Base-by-base conservation (phyloP, 2,329 filamentous ascomycete genomes). In the Lasiodiplodia citricola region DNA sequence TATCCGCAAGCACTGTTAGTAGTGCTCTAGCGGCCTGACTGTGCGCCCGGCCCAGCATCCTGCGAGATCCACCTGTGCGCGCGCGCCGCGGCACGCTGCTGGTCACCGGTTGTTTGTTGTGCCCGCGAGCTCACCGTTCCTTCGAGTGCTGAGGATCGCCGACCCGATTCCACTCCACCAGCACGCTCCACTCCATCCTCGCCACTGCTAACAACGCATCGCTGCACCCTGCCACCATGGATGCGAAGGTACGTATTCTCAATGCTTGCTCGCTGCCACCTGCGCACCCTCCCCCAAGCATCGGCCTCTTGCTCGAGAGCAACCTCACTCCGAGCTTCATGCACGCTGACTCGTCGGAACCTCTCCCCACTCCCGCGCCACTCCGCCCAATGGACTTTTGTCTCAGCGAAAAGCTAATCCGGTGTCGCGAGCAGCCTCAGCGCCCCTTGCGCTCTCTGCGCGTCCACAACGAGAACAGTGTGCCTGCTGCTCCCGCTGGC, bases 401-500 rank as follows among this genome's bases (percentile, higher is more conserved):
- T 47, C 41, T 41, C 57, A 62, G 57, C 57, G 25, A 66, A 57
- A 66, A 56, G 41, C 64, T 66, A 66, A 66, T 57, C 23, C 31
- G 28, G 51, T 66, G 52, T 50, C 28, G 44, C 52, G 64, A 66
- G 38, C 76, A 95, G 92, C 92, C 92, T 71, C 91, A 91, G 80
- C 87, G 91, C 80, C 87, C 87, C 60, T 73, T 84, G 73, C 87
- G 89, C 76, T 80, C 83, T 58, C 80, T 89, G 78, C 87, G 87
- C 78, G 83, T 86, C 75, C 85, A 86, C 77, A 91, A 93, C 82
- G 93, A 96, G 81, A 96, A 96, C 80, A 81, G 85, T 69, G 44
- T 67, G 21, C 77, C 78, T 13, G 73, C 79, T 65, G 72, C 76
- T 56, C 76, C 76, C 62, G 82, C 85, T 66, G 79, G 83, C 66